Evolutionary conservation across 2,329 filamentous ascomycete species (phyloP).

Genomic region (Colletotrichum phormii): DNA sequence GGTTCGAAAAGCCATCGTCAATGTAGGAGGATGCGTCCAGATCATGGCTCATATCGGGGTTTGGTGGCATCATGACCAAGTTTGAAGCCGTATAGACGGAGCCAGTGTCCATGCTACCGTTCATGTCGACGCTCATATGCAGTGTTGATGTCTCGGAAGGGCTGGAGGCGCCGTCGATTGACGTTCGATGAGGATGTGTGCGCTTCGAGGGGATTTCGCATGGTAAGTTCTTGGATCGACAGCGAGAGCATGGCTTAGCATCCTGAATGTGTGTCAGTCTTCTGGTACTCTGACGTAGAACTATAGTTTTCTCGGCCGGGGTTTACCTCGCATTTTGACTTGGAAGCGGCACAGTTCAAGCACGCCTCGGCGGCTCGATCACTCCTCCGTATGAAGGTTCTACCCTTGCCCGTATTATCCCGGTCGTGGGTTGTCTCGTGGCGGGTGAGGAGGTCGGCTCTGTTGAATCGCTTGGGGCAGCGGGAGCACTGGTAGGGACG

Average conservation of each 20-base stretch:
- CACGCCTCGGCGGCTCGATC: conserved; percentile 33
- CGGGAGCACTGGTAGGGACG: conserved; percentile 32
- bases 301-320: neutral
- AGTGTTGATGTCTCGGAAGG: conserved; percentile 33
- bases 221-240: conserved; percentile 26
- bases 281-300: neutral
- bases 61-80: conserved; percentile 13
- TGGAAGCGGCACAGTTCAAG: conserved; percentile 32
- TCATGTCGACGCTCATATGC: conserved; percentile 19
- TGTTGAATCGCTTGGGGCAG: conserved; percentile 33
- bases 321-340: conserved; percentile 35
- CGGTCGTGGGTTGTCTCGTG: conserved; percentile 35
- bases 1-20: conserved; percentile 23
- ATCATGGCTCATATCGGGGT: conserved; percentile 16
- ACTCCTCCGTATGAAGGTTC: conserved; percentile 31
- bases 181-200: conserved; percentile 16
- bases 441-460: conserved; percentile 33
- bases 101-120: conserved; percentile 9
- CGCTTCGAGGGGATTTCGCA: conserved; percentile 33
- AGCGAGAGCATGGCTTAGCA: conserved; percentile 31
- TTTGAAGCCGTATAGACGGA: conserved; percentile 9
- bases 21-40: conserved; percentile 22
- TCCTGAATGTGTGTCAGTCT: conserved; percentile 6
- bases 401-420: conserved; percentile 31
- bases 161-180: conserved; percentile 21